Evolutionary conservation across 148 eudicot species (phyloP), one percentile per base, ranked within the genome.

Genomic region (Hydrangea macrophylla): DNA sequence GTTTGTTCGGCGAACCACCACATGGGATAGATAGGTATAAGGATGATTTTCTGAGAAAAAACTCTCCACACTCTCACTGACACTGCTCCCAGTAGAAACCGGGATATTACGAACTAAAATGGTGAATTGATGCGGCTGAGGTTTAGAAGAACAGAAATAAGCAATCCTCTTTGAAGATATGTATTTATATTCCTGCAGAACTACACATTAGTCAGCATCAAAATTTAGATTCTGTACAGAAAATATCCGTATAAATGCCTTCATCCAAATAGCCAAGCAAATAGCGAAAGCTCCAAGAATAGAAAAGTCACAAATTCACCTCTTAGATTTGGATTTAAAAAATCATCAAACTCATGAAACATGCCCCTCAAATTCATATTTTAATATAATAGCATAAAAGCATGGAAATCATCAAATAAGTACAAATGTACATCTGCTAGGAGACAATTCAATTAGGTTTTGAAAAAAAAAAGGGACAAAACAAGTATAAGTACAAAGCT

Each of bases 61-160:
- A 24, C 63, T 65, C 32, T 88, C 89, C 37, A 93, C 92, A 64
- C 68, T 84, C 44, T 88, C 92, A 63, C 84, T 78, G 70, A 84
- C 75, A 74, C 89, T 85, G 62, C 66, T 79, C 42, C 80, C 92
- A 55, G 77, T 71, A 20, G 85, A 67, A 9, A 53, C 79, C 55
- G 98, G 98, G 71, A 93, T 81, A 66, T 90, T 86, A 30, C 95
- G 90, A 71, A 93, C 96, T 69, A 93, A 75, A 65, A 90, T 66
- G 55, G 98, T 90, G 67, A 93, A 93, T 37, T 88, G 86, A 61
- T 80, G 85, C 40, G 92, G 89, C 79, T 76, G 84, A 70, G 98
- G 98, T 70, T 79, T 78, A 62, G 98, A 90, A 56, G 88, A 77
- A 76, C 73, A 80, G 70, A 81, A 90, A 75, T 70, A 88, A 45